Evolutionary conservation across 163 green algal species (phyloP).

Genomic region (Chlamydomonas reinhardtii): DNA sequence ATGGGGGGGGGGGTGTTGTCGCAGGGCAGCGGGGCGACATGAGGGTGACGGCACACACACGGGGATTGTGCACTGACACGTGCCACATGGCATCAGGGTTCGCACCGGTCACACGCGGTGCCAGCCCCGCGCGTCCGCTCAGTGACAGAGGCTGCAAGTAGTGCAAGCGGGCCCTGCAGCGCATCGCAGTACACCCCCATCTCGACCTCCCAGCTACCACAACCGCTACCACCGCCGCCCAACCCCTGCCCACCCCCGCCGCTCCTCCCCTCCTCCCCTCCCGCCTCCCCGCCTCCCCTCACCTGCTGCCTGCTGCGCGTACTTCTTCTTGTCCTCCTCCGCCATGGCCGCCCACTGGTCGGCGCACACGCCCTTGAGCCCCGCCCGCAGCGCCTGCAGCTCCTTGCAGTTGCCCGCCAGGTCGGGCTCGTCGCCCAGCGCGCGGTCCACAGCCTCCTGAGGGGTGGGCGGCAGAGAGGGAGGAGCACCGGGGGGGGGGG

Average conservation of each 20-base stretch:
- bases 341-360: not conserved
- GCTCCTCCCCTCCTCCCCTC: not conserved
- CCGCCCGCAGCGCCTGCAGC: not conserved
- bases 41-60: too few species aligned
- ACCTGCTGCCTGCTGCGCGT: not conserved
- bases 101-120: too few species aligned
- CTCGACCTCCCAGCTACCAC: too few species aligned
- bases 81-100: too few species aligned
- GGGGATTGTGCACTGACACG: too few species aligned
- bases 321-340: not conserved
- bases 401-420: not conserved
- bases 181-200: too few species aligned
- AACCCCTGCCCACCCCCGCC: not conserved
- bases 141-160: too few species aligned
- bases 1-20: not conserved
- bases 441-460: not conserved
- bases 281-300: not conserved
- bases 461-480: too few species aligned
- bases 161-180: too few species aligned
- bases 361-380: not conserved
- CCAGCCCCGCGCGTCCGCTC: too few species aligned
- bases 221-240: not conserved
- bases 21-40: too few species aligned
- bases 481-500: too few species aligned
- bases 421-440: slow-evolving; percentile 21